Conservation (phyloP, 768 basidiomycete species). For the Mrakia hoshinonis region DNA sequence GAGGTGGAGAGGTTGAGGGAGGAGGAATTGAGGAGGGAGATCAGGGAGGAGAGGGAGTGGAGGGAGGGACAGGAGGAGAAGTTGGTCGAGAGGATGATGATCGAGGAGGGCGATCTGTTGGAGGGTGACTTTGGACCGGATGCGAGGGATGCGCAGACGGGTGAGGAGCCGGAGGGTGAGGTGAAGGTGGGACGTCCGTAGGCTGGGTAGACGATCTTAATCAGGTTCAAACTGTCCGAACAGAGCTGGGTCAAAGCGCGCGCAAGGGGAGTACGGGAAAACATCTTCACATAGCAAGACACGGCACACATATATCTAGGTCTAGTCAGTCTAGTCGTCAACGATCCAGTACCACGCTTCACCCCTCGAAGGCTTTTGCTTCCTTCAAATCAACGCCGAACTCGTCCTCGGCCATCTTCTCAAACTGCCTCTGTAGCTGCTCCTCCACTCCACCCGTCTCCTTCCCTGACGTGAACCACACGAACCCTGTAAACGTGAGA, state of each 20-base stretch:
- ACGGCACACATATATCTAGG: too few species aligned
- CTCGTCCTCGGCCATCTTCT: conserved; percentile 61
- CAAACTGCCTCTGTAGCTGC: conserved; percentile 63
- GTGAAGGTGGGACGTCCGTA: too few species aligned
- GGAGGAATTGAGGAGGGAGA: conserved; percentile 1
- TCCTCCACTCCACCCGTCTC: conserved; percentile 61
- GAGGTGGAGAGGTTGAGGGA: neutral
- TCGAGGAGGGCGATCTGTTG: too few species aligned
- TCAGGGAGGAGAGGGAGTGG: neutral
- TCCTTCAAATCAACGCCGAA: conserved; percentile 39
- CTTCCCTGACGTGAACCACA: conserved; percentile 41
- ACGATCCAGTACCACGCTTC: neutral
- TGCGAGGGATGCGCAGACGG: too few species aligned
- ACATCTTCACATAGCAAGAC: too few species aligned
- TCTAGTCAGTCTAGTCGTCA: too few species aligned
- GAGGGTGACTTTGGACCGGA: too few species aligned
- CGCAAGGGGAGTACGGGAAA: too few species aligned
- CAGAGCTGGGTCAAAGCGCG: too few species aligned
- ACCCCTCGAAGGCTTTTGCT: conserved; percentile 22
- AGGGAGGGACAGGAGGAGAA: conserved; percentile 11
- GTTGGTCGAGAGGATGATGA: neutral
- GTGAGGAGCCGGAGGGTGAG: too few species aligned
- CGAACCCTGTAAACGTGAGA: conserved; percentile 31
- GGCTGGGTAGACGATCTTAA: too few species aligned
- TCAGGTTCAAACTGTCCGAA: too few species aligned